phyloP scores from a whole-genome alignment of 768 basidiomycete species.

The Naganishia friedmannii region DNA sequence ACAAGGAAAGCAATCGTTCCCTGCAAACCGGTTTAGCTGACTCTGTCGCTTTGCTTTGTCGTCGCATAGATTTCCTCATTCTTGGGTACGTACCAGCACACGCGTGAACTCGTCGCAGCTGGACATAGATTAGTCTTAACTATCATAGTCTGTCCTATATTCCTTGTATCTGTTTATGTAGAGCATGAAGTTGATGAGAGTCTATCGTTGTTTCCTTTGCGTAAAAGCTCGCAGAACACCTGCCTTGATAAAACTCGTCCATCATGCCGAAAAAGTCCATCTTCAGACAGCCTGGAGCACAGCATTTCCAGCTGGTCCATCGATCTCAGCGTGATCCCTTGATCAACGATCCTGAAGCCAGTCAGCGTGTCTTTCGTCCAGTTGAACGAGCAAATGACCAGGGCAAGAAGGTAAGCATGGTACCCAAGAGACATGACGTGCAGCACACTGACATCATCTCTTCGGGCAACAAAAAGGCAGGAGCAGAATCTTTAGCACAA shows the following conservation, averaged over 20 bases:
- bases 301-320: conserved; percentile 95
- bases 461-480: conserved; percentile 1
- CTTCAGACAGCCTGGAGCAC: conserved; percentile 82
- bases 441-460: not conserved
- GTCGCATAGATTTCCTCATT: not conserved
- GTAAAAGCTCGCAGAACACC: not conserved
- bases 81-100: conserved; percentile 23
- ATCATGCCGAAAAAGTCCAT: conserved; percentile 58
- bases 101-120: not conserved
- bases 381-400: conserved; percentile 67
- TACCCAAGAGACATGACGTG: not conserved
- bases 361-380: conserved; percentile 80
- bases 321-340: conserved; percentile 93
- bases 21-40: not conserved
- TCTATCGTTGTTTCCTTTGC: conserved; percentile 5
- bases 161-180: conserved; percentile 19
- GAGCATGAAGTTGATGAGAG: conserved; percentile 23
- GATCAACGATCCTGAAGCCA: conserved; percentile 86
- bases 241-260: not conserved
- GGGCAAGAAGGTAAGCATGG: conserved; percentile 58
- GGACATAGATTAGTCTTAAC: conserved; percentile 22
- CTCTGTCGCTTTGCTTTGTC: not conserved
- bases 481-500: conserved; percentile 65
- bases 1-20: not conserved
- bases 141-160: conserved; percentile 26